Evolutionary conservation across 768 basidiomycete species (phyloP).

Genomic region (Lactarius hatsudake): DNA sequence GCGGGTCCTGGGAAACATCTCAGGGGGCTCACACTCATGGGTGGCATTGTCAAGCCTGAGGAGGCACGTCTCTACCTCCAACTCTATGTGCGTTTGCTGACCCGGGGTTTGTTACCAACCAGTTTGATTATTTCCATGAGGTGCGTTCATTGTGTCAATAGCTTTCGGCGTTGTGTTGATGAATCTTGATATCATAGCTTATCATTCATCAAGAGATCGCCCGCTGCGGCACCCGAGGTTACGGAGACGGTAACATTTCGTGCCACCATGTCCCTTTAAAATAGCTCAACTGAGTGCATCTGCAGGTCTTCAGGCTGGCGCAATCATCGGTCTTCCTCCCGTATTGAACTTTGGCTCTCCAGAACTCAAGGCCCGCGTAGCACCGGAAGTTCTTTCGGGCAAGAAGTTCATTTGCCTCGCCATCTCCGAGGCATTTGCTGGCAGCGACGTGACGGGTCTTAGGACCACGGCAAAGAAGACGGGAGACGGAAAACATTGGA

Average conservation of each 20-base stretch:
- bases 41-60: constrained; percentile 73
- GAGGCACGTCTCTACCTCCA: constrained; percentile 43
- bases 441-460: constrained; percentile 79
- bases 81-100: not conserved
- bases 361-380: constrained; percentile 51
- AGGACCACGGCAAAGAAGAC: constrained; percentile 75
- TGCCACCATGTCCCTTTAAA: not conserved
- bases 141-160: constrained; percentile 31
- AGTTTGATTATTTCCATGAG: constrained; percentile 88
- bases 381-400: constrained; percentile 63
- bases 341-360: constrained; percentile 77
- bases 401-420: constrained; percentile 86
- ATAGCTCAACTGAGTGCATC: not conserved
- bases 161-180: constrained; percentile 5
- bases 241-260: constrained; percentile 57
- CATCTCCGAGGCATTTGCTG: constrained; percentile 87
- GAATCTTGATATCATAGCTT: constrained; percentile 37
- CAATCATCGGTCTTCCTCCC: constrained; percentile 82
- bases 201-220: constrained; percentile 34
- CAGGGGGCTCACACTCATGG: constrained; percentile 72
- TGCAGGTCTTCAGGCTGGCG: constrained; percentile 65
- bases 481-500: constrained; percentile 80
- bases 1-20: constrained; percentile 89
- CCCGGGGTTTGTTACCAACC: constrained; percentile 28
- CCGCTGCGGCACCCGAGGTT: constrained; percentile 69